Percentiles rank a stretch among this genome's conserved stretches.
Evolutionary conservation across 169 alveolate species (phyloP).

Genomic region (Plasmodium knowlesi): DNA sequence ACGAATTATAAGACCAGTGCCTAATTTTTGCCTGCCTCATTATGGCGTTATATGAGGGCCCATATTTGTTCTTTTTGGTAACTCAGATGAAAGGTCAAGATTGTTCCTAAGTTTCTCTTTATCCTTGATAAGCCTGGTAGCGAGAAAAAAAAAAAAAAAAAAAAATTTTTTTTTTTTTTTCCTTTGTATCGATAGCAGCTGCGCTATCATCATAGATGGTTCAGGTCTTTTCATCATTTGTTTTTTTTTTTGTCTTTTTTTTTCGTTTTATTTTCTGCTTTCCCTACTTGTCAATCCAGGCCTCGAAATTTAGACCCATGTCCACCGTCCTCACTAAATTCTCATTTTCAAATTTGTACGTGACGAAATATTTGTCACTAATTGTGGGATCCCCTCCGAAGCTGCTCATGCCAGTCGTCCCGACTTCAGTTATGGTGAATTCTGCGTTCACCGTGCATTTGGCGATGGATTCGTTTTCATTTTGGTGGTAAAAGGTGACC

Average conservation of each 20-base stretch:
- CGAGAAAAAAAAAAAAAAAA: background rate
- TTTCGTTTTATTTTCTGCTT: background rate
- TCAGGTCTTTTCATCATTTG: background rate
- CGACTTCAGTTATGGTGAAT: conserved; percentile 47
- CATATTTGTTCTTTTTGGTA: conserved; percentile 10
- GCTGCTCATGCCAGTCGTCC: background rate
- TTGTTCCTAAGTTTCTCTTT: conserved; percentile 47
- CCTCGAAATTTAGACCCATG: conserved; percentile 64
- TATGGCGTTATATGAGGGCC: background rate
- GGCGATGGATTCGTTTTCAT: conserved; percentile 36
- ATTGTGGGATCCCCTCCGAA: background rate
- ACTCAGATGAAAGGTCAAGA: conserved; percentile 70
- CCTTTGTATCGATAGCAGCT: background rate
- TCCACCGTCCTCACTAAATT: conserved; percentile 44
- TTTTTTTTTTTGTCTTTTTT: background rate
- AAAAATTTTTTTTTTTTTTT: too few relatives aligned
- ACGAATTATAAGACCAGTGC: background rate
- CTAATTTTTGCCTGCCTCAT: background rate
- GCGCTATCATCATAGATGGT: background rate
- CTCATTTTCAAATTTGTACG: conserved; percentile 70
- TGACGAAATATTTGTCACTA: conserved; percentile 41
- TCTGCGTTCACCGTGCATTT: conserved; percentile 33
- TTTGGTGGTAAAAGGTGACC: conserved; percentile 58
- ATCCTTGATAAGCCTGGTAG: conserved; percentile 58
- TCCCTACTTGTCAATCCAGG: conserved; percentile 75